Base-by-base conservation (phyloP, 768 basidiomycete genomes). In the Scleroderma citrinum region DNA sequence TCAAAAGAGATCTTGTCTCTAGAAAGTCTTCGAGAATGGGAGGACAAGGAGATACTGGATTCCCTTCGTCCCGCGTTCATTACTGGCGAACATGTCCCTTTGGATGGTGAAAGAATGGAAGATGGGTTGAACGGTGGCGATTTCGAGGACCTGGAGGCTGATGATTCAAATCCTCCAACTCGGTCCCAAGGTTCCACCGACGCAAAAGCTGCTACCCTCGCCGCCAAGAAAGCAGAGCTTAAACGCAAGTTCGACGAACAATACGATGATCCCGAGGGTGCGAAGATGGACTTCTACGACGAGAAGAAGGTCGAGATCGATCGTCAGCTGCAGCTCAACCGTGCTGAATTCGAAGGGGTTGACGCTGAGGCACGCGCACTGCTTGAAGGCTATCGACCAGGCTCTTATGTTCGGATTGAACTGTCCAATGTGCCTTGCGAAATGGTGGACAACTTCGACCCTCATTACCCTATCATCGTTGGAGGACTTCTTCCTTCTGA, bases 231-330 rank as follows among this genome's bases (percentile, higher is more conserved):
- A 71, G 91, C 89, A 57, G 81, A 77, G 2, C 77, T 97, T 51
- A 96, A 96, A 69, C 82, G 84, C 56, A 94, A 95, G 66, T 99
- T 99, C 63, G 91, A 99, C 67, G 90, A 92, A 58, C 87, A 95
- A 67, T 97, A 97, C 66, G 92, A 96, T 64, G 91, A 93, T 56
- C 87, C 88, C 3, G 85, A 88, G 38, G 75, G 77, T 47, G 69
- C 82, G 48, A 86, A 88, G 58, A 68, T 81, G 64, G 90, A 92
- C 60, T 96, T 96, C 60, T 99, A 96, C 71, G 81, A 85, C 43
- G 82, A 86, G 61, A 84, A 87, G 66, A 99, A 97, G 70, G 89
- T 88, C 17, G 92, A 93, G 60, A 89, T 99, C 61, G 80, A 90
- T 19, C 77, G 78, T 8, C 93, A 96, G 60, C 82, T 85, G 24